Evolutionary conservation across 169 alveolate genomes (phyloP).

Genomic region (Plasmodium ovale): DNA sequence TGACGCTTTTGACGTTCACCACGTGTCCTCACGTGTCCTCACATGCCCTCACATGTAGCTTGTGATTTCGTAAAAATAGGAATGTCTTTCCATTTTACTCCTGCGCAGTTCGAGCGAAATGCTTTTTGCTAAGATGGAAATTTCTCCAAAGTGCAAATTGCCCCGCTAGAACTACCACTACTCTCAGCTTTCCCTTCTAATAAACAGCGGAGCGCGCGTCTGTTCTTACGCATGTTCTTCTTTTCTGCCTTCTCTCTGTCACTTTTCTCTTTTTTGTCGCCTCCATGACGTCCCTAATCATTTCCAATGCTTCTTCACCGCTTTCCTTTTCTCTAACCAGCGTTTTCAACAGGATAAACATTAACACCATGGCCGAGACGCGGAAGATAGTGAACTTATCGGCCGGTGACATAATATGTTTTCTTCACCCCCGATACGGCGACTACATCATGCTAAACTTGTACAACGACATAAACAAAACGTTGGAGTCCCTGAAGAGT

Average conservation of each 20-base stretch:
- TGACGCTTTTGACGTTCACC: no score
- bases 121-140: no score
- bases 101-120: no score
- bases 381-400: slow-evolving; percentile 73
- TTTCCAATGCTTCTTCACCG: not conserved
- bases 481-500: slow-evolving; percentile 79
- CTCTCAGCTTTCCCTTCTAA: no score
- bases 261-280: not conserved
- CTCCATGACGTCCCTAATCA: no score
- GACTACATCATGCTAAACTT: slow-evolving; percentile 85
- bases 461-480: slow-evolving; percentile 84
- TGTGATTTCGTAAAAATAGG: no score
- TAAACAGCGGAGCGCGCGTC: not conserved
- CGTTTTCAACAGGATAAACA: slow-evolving; percentile 66
- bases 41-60: no score
- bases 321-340: not conserved
- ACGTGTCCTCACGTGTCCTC: no score
- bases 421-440: slow-evolving; percentile 87
- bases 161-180: not conserved
- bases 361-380: slow-evolving; percentile 69
- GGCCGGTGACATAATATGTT: slow-evolving; percentile 84
- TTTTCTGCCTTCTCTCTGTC: not conserved
- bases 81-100: no score
- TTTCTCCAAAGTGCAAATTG: no score
- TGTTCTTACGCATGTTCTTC: not conserved